A percentile compares a stretch with the other conserved stretches of the same genome.
phyloP scores from a whole-genome alignment of 805 yeast genomes.

The Pichia kluyveri region DNA sequence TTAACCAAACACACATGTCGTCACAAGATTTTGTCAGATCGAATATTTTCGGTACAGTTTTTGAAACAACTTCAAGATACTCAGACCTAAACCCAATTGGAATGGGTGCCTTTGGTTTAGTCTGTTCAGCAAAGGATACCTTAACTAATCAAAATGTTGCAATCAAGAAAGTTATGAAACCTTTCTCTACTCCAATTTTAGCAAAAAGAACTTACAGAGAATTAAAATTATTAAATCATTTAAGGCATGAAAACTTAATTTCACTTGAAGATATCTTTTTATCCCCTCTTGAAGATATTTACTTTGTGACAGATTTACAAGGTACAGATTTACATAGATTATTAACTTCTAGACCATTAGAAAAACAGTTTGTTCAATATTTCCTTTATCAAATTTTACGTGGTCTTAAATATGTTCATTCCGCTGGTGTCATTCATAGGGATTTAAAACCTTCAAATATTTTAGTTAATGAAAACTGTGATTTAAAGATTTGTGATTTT shows the following conservation, averaged over 20 bases:
- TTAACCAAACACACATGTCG: conserved; percentile 7
- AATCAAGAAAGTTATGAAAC: conserved; percentile 95
- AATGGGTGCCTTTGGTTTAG: conserved; percentile 99
- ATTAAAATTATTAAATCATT: conserved; percentile 82
- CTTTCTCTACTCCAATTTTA: conserved; percentile 87
- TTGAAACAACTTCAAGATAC: conserved; percentile 85
- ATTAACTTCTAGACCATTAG: conserved; percentile 86
- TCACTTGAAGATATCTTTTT: conserved; percentile 89
- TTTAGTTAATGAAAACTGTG: conserved; percentile 62
- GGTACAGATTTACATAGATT: conserved; percentile 94
- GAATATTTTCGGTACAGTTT: conserved; percentile 91
- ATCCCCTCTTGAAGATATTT: conserved; percentile 89
- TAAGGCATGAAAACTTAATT: conserved; percentile 90
- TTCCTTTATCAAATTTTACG: conserved; percentile 91
- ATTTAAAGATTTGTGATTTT: conserved; percentile 73
- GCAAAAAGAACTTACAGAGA: conserved; percentile 97
- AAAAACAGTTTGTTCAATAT: conserved; percentile 93
- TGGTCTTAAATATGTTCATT: conserved; percentile 89
- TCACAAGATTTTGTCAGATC: conserved; percentile 50
- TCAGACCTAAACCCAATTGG: conserved; percentile 95
- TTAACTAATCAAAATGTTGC: conserved; percentile 91
- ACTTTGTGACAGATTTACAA: conserved; percentile 92
- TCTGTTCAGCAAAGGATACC: conserved; percentile 91
- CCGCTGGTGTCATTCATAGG: conserved; percentile 92
- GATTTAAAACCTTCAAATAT: conserved; percentile 72